Evolutionary conservation across 225 moss, liverwort and hornwort species (phyloP).

Genomic region (Bryoerythrophyllum caledonicum): DNA sequence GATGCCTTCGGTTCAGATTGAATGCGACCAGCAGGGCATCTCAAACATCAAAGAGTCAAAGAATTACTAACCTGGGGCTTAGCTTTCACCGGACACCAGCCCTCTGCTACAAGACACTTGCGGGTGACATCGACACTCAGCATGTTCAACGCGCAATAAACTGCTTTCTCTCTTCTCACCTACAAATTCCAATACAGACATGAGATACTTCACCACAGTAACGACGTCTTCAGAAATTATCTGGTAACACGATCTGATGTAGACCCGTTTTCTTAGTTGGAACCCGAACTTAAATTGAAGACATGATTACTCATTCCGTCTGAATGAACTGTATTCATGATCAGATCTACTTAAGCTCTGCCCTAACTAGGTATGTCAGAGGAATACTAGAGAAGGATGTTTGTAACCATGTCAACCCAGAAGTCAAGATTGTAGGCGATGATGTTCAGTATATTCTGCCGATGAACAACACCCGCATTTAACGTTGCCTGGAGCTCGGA

Average conservation of each 20-base stretch:
- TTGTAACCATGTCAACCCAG: conserved; percentile 72
- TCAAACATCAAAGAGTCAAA: conserved; percentile 1
- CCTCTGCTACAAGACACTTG: conserved; percentile 93
- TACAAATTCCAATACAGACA: conserved; percentile 17
- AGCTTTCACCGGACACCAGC: conserved; percentile 83
- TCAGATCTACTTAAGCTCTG: not conserved
- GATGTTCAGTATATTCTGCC: conserved; percentile 67
- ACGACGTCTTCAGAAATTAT: not conserved
- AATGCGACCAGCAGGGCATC: not conserved
- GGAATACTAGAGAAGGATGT: not conserved
- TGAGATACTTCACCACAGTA: not conserved
- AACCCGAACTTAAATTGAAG: not conserved
- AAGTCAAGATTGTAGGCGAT: conserved; percentile 80
- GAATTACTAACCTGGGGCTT: conserved; percentile 58
- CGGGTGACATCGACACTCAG: conserved; percentile 87
- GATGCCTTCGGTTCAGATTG: not conserved
- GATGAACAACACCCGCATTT: conserved; percentile 73
- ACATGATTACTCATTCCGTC: not conserved
- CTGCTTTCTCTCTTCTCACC: conserved; percentile 86
- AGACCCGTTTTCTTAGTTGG: not conserved
- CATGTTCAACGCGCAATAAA: conserved; percentile 87
- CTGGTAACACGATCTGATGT: not conserved
- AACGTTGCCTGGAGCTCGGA: conserved; percentile 74
- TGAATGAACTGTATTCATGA: conserved; percentile 7
- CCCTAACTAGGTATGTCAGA: not conserved